These are phyloP conservation scores for Plasmopara muralis DNA, from an alignment of 352 stramenopile species.

Conservation along the genomic window DNA sequence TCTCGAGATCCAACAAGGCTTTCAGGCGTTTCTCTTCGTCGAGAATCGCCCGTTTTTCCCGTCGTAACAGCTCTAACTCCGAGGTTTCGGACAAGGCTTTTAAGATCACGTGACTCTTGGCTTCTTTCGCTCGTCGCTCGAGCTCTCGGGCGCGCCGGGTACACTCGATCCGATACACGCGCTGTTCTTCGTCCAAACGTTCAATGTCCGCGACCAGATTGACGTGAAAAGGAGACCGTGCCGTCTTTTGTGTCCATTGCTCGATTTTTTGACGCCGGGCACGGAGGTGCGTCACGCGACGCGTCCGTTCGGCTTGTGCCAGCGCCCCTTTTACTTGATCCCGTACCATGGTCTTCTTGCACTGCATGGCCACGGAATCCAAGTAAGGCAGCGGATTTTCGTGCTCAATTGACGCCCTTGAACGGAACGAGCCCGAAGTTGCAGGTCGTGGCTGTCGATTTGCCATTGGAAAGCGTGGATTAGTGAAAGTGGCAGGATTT, in stretches of 20 bases:
- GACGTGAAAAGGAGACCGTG: slow-evolving; percentile 89
- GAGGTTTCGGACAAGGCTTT: slow-evolving; percentile 86
- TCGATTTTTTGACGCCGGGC: slow-evolving; percentile 53
- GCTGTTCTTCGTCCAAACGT: slow-evolving; percentile 87
- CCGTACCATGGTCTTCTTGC: slow-evolving; percentile 70
- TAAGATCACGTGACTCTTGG: slow-evolving; percentile 92
- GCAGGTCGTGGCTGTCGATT: slow-evolving; percentile 5
- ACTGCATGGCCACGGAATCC: slow-evolving; percentile 71
- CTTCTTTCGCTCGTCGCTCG: slow-evolving; percentile 68
- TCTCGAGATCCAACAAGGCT: slow-evolving; percentile 90
- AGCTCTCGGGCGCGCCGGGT: slow-evolving; percentile 49
- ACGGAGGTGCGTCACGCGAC: slow-evolving; percentile 54
- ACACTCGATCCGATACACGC: slow-evolving; percentile 74
- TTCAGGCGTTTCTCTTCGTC: slow-evolving; percentile 92
- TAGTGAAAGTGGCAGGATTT: slow-evolving; percentile 5
- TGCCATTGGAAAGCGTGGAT: slow-evolving; percentile 1
- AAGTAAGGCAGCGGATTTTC: slow-evolving; percentile 33
- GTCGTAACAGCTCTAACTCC: slow-evolving; percentile 87
- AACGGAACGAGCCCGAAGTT: slow-evolving; percentile 17
- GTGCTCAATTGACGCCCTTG: slow-evolving; percentile 22
- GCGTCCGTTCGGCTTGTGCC: slow-evolving; percentile 49
- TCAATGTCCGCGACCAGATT: slow-evolving; percentile 93
- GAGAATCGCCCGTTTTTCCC: slow-evolving; percentile 92
- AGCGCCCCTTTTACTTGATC: slow-evolving; percentile 58
- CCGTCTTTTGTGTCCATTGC: slow-evolving; percentile 87